Evolutionary conservation across 106 monocot genomes (phyloP).

Genomic region (Vanilla planifolia): DNA sequence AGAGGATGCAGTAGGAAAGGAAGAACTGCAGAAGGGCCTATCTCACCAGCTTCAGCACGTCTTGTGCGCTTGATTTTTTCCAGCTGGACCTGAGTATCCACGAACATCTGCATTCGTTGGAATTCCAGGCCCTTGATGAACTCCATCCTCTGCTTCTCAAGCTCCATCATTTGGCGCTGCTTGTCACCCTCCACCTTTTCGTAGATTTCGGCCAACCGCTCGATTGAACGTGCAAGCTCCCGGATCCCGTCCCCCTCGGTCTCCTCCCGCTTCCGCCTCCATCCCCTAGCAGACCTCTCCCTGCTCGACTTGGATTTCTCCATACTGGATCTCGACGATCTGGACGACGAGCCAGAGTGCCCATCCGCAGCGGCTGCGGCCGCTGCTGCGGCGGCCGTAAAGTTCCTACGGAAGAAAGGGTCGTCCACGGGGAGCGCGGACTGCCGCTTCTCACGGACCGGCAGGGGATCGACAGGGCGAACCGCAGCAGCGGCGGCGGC

Average conservation of each 20-base stretch:
- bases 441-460: no score
- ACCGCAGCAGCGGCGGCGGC: not conserved
- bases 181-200: conserved; percentile 75
- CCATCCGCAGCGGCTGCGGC: conserved; percentile 24
- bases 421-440: conserved; percentile 5
- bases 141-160: conserved; percentile 97
- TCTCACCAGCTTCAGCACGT: conserved; percentile 13
- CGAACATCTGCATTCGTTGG: conserved; percentile 81
- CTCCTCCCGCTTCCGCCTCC: conserved; percentile 17
- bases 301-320: conserved; percentile 13
- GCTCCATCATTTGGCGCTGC: conserved; percentile 72
- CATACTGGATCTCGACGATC: conserved; percentile 20
- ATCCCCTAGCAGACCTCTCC: conserved; percentile 10
- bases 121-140: conserved; percentile 75
- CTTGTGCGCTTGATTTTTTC: conserved; percentile 45
- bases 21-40: not conserved
- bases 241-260: conserved; percentile 39
- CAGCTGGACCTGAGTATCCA: conserved; percentile 65
- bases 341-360: conserved; percentile 26
- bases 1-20: not conserved
- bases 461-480: no score
- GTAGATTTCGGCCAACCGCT: conserved; percentile 64
- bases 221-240: conserved; percentile 58
- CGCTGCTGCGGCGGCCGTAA: conserved; percentile 26
- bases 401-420: conserved; percentile 11